Base-by-base conservation (phyloP, 768 basidiomycete species). In the Atractiella rhizophila region DNA sequence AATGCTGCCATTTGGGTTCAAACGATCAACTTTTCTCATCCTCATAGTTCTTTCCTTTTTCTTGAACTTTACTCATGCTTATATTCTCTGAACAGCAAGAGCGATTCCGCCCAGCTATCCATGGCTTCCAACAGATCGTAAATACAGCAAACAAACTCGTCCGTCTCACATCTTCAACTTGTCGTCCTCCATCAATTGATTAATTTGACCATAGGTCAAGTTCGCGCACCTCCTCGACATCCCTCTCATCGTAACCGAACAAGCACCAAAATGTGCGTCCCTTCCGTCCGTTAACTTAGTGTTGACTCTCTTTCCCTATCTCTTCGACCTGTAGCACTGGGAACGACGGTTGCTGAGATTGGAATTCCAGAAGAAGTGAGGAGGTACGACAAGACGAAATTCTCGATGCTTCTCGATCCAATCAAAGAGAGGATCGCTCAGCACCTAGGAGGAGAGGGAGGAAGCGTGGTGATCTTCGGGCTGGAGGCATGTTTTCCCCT, bases 191-290 rank as follows among this genome's bases (percentile, higher is more conserved):
- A 18, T 18, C n/a, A 16, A 37, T 12, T 31, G 27, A 21, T 24
- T 23, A 33, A 43, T 19, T 35, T n/a, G 19, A 11, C 25, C 31
- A n/a, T 7, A 38, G 40, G 34, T 44, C 29, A 26, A 29, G 6
- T 37, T 30, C 15, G 42, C 40, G 2, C 37, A 75, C 70, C 59
- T 75, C 39, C 63, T 76, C 30, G 63, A 68, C 37, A 67, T 77
- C 34, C 71, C 71, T 31, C 71, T 86, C 9, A 55, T 85, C n/a
- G 69, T 64, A 19, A 85, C 83, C 0, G 82, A 81, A 46, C 82
- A 88, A 59, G 77, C 79, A 53, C 66, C 76, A 3, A 70, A 62
- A 67, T 16, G 34, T 16, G 25, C 26, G 21, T 19, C n/a, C 45
- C 35, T 19, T 27, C 32, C 23, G 36, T 4, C 20, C 23, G 24